Base-by-base conservation (phyloP, 768 basidiomycete species). In the Serendipita sp. region DNA sequence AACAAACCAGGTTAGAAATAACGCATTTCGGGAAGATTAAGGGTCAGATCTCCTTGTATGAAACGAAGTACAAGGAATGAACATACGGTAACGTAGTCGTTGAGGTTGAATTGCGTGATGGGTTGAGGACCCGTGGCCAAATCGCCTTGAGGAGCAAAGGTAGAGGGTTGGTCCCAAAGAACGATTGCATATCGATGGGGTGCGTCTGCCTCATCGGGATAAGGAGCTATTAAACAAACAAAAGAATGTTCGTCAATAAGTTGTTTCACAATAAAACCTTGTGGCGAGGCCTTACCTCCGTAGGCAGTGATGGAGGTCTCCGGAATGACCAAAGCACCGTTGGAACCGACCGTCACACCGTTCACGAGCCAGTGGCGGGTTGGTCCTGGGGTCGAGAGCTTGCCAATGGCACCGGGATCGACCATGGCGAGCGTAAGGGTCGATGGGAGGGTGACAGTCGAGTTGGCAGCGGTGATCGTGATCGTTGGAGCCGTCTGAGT, bases 341-440 rank as follows among this genome's bases (percentile, higher is more conserved):
- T 60, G 24, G 56, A 1, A n/a, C 56, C 68, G 45, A 86, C 65
- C 2, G 76, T 77, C 16, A 81, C 87, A 28, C 79, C 77, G 72
- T 90, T 89, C 66, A 84, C 81, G 56, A 92, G 81, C 89, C 88
- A 92, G 76, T 91, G 90, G 64, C 86, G 80, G 60, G 83, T 88
- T 68, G 84, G 83, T 18, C 82, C 84, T 7, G 76, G 73, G 44
- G 78, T 73, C 64, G 82, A 75, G 68, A 85, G 78, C 56, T 80
- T 75, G 45, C 88, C 88, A 44, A 85, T 84, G 28, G 80, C 71
- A 66, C 83, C 83, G 11, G 87, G 86, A 69, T 92, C 89, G 35
- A 83, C 79, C 87, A 92, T 87, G 63, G 81, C 77, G 41, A 91
- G 71, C 30, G 88, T 88, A 74, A 79, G 89, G 46, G 73, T 79